A percentile compares a stretch with the other conserved stretches of the same genome.
phyloP scores from a whole-genome alignment of 2,329 filamentous ascomycete genomes.

The Berkeleyomyces basicola region DNA sequence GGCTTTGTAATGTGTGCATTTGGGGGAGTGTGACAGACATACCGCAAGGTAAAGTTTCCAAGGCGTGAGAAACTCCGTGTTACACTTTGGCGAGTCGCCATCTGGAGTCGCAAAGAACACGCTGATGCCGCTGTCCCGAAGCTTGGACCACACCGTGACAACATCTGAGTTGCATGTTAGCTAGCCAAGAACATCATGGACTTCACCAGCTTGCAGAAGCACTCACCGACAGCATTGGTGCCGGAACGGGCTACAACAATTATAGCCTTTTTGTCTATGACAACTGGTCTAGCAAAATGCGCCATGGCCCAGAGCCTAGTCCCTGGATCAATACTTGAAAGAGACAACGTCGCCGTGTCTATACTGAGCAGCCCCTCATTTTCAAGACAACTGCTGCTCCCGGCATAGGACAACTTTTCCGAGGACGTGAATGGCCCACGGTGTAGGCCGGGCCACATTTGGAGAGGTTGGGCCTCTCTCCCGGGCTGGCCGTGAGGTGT shows the following conservation, averaged over 20 bases:
- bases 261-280: constrained; percentile 4
- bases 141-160: constrained; percentile 5
- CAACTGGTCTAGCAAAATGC: not conserved
- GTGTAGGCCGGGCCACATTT: not conserved
- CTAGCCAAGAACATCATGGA: not conserved
- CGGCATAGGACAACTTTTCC: not conserved
- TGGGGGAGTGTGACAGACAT: not conserved
- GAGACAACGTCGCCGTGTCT: not conserved
- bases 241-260: constrained; percentile 6
- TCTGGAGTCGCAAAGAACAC: constrained; percentile 11
- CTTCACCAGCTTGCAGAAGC: not conserved
- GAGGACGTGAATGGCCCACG: not conserved
- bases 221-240: constrained; percentile 11
- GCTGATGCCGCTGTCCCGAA: constrained; percentile 5
- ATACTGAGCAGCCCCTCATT: not conserved
- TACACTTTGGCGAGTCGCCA: constrained; percentile 2
- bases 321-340: not conserved
- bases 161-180: constrained; percentile 6
- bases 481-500: not conserved
- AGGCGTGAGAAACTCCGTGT: constrained; percentile 5
- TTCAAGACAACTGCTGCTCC: not conserved
- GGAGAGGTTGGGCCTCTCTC: not conserved
- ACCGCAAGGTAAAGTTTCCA: constrained; percentile 10
- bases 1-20: not conserved
- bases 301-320: not conserved